phyloP scores from a whole-genome alignment of 345 rosid species.

The Barbarea vulgaris region DNA sequence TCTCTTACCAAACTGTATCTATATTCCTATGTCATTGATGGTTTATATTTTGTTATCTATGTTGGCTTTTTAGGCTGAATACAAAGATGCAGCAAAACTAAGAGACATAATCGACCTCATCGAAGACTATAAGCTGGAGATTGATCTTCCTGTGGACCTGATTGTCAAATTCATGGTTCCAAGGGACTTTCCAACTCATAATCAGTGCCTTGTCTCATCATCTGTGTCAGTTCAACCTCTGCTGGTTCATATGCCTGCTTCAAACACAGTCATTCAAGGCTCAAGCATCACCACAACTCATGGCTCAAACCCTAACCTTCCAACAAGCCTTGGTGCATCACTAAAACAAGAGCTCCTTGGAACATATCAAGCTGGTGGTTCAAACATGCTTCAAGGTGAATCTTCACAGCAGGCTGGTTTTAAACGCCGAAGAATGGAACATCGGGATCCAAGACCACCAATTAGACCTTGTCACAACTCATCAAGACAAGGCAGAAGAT shows the following conservation, averaged over 20 bases:
- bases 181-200: conserved; percentile 10
- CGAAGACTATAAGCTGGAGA: conserved; percentile 33
- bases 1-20: conserved; percentile 5
- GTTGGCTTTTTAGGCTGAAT: conserved; percentile 29
- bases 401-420: not conserved
- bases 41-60: not conserved
- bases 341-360: conserved; percentile 3
- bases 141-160: conserved; percentile 35
- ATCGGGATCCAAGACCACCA: conserved; percentile 3
- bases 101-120: conserved; percentile 31
- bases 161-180: conserved; percentile 35
- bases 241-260: conserved; percentile 19
- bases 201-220: conserved; percentile 14
- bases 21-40: conserved; percentile 11
- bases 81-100: conserved; percentile 25
- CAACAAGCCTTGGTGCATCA: conserved; percentile 12
- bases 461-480: conserved; percentile 25
- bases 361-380: conserved; percentile 19
- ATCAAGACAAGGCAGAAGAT: conserved; percentile 5
- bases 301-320: not conserved
- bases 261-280: conserved; percentile 9
- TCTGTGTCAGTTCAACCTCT: conserved; percentile 14
- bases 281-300: conserved; percentile 21
- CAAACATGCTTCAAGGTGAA: conserved; percentile 10
- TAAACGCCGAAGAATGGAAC: conserved; percentile 31